Evolutionary conservation across 441 rosid species (phyloP), one percentile per base, ranked within the genome.

Genomic region (Populus trichocarpa): DNA sequence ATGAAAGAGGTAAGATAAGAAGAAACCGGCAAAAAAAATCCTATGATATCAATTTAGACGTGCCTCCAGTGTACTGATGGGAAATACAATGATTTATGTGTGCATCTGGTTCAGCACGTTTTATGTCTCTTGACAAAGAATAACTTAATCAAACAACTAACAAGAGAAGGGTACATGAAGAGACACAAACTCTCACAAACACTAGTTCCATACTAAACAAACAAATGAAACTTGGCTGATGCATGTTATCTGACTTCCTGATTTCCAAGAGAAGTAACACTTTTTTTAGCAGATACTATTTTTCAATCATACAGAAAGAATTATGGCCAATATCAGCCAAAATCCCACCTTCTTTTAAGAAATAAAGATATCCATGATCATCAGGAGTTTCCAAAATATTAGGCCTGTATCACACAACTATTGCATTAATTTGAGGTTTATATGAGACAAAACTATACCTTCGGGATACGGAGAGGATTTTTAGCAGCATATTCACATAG

Each of bases 401-500:
- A 66, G 35, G 28, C 69, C 16, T 23, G 23, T 46, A 3, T 61
- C 35, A 23, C 66, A n/a, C 42, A 67, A 50, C 32, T 30, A 73
- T 73, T 36, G 46, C 68, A 67, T 70, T 73, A 70, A 64, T 46
- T 42, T 28, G 11, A 67, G 57, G 40, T 38, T 61, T 77, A 73
- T 7, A 22, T 32, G 53, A 33, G 57, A 74, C 40, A 70, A 40
- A 71, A 53, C 69, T 72, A 70, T 90, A 96, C 99, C 98, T 89
- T 92, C 7, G 99, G 99, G 77, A 96, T 90, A 67, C 96, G 96
- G 79, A 94, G 75, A 79, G 98, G 94, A 76, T 96, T 94, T 82
- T 89, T 96, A 42, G 90, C 85, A 78, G 94, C 97, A 85, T 96
- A 96, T 76, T 96, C 98, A 83, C 99, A 96, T 23, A 96, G 89